Evolutionary conservation across 164 flowering plant species (phyloP).

Genomic region (Platanus orientalis): DNA sequence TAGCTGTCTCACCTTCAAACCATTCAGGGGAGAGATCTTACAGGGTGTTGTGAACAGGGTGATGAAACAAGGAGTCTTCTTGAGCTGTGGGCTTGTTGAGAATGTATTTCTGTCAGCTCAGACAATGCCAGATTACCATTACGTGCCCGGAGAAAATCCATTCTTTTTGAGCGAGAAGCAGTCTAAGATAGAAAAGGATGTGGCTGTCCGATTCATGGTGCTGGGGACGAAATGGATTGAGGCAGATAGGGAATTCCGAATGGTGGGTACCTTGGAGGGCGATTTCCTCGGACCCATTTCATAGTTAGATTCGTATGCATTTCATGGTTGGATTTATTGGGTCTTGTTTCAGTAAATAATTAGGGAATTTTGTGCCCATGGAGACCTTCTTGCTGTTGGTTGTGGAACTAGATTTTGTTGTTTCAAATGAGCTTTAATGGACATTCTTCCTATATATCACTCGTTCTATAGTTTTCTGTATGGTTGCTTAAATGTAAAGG

Average conservation of each 20-base stretch:
- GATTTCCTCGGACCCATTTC: constrained; percentile 51
- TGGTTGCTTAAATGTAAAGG: too few species aligned
- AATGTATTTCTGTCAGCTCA: constrained; percentile 45
- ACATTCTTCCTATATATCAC: too few species aligned
- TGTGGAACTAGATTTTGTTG: too few species aligned
- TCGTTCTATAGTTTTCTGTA: too few species aligned
- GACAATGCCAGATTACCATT: constrained; percentile 56
- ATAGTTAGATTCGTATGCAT: constrained; percentile 1
- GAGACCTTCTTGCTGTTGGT: too few species aligned
- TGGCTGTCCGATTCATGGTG: constrained; percentile 21
- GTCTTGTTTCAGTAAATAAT: too few species aligned
- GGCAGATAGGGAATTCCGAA: constrained; percentile 39
- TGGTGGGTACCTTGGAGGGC: constrained; percentile 46
- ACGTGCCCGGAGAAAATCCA: constrained; percentile 63
- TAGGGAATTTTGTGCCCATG: too few species aligned
- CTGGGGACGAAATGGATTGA: constrained; percentile 29
- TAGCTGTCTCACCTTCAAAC: constrained; percentile 59
- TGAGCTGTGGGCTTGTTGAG: constrained; percentile 67
- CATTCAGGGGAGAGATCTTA: constrained; percentile 61
- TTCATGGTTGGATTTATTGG: too few species aligned
- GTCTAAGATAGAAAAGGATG: constrained; percentile 52
- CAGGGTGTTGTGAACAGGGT: constrained; percentile 54
- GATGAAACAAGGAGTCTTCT: constrained; percentile 63
- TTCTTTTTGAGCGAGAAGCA: constrained; percentile 44
- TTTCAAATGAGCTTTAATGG: too few species aligned